Conservation (phyloP, 202 grass and related monocot species). For the Digitaria exilis region DNA sequence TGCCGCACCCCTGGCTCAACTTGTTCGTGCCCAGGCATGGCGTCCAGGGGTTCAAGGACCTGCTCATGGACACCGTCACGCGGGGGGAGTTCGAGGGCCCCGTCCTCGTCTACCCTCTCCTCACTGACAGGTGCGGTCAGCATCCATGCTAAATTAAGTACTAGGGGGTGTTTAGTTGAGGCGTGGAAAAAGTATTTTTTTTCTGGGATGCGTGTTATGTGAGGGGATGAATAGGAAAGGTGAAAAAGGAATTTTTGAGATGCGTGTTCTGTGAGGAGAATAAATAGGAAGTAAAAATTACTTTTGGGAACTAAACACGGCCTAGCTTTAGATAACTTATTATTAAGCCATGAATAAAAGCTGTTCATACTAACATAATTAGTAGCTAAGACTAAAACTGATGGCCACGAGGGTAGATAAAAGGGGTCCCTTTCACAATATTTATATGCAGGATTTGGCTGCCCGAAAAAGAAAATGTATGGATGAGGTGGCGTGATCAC, state of each 20-base stretch:
- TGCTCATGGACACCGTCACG: conserved; percentile 68
- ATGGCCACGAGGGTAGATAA: conserved; percentile 24
- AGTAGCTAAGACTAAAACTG: neutral
- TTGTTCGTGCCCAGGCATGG: conserved; percentile 73
- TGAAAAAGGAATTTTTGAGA: too few relatives aligned
- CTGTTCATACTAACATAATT: neutral
- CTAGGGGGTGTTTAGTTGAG: too few relatives aligned
- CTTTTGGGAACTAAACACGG: too few relatives aligned
- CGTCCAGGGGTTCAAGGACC: conserved; percentile 51
- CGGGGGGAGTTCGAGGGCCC: conserved; percentile 57
- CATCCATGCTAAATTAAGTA: neutral
- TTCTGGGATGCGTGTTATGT: too few relatives aligned
- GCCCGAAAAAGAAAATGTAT: neutral
- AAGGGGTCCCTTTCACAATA: neutral
- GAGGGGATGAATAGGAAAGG: too few relatives aligned
- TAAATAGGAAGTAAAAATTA: too few relatives aligned
- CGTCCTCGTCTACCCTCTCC: conserved; percentile 76
- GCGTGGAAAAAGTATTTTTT: too few relatives aligned
- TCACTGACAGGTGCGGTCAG: conserved; percentile 65
- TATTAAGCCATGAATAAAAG: conserved; percentile 19
- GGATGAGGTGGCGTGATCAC: conserved; percentile 38
- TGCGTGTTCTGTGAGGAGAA: too few relatives aligned
- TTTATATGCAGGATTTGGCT: conserved; percentile 28
- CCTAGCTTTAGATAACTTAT: neutral
- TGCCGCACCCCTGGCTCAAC: conserved; percentile 94